Percentiles rank a stretch among this genome's conserved stretches.
Conservation (phyloP, 148 eudicot species). For the Rhododendron molle region DNA sequence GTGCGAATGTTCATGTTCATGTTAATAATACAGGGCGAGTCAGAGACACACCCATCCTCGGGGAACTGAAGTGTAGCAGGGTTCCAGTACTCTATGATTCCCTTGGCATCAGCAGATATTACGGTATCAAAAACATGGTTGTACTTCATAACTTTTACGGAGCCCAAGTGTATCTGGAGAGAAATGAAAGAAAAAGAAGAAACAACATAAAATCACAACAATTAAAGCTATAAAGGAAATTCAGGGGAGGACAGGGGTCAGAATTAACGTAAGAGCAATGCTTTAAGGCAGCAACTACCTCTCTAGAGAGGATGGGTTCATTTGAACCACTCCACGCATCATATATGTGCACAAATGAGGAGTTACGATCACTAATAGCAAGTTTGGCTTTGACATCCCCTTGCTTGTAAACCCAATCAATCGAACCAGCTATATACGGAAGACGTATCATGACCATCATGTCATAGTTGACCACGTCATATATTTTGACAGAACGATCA, state of each 20-base stretch:
- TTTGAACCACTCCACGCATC: constrained; percentile 86
- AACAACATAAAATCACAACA: neutral
- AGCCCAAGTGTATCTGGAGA: constrained; percentile 74
- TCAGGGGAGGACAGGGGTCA: neutral
- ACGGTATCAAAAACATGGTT: constrained; percentile 68
- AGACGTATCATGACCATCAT: constrained; percentile 98
- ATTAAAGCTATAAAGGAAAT: neutral
- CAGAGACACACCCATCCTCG: constrained; percentile 50
- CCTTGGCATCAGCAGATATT: constrained; percentile 81
- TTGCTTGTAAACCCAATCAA: constrained; percentile 93
- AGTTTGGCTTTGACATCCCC: constrained; percentile 90
- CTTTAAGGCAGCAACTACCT: constrained; percentile 40
- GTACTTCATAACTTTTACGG: constrained; percentile 85
- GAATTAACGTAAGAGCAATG: constrained; percentile 8
- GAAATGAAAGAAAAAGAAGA: neutral
- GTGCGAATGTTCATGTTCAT: neutral
- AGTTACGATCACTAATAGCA: constrained; percentile 83
- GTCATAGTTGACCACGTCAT: constrained; percentile 94
- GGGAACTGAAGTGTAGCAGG: constrained; percentile 78
- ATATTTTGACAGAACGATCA: constrained; percentile 84
- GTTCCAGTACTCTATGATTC: constrained; percentile 92
- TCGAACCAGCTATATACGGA: constrained; percentile 72
- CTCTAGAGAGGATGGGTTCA: constrained; percentile 74
- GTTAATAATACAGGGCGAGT: neutral
- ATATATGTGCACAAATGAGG: constrained; percentile 78